phyloP scores from a whole-genome alignment of 495 filamentous ascomycete species.

The Penicillium mononematosum region DNA sequence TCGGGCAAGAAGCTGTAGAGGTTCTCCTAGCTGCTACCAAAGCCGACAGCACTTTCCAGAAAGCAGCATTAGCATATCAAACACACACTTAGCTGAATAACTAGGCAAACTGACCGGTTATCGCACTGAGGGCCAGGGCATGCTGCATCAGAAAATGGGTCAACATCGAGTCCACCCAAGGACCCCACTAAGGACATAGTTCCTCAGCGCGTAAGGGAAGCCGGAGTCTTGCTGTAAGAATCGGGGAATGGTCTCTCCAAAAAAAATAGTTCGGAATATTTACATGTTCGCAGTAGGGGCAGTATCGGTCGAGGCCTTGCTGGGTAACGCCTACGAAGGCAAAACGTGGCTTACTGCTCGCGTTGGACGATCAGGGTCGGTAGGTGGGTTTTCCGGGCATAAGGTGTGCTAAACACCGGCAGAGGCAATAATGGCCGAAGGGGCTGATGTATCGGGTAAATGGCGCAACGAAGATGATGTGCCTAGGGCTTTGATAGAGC shows the following conservation, averaged over 20 bases:
- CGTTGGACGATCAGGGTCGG: neutral
- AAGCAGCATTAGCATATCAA: neutral
- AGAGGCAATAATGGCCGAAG: neutral
- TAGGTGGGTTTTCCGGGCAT: neutral
- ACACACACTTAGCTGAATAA: neutral
- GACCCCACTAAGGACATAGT: slow-evolving; percentile 10
- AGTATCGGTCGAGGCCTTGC: too few relatives aligned
- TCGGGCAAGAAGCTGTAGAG: neutral
- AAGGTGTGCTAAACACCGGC: neutral
- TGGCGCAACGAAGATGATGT: neutral
- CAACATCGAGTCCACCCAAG: slow-evolving; percentile 3
- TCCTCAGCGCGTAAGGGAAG: slow-evolving; percentile 7
- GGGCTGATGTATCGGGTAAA: neutral
- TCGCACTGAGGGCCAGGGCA: neutral
- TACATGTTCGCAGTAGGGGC: neutral
- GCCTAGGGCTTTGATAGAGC: neutral
- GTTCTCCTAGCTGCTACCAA: neutral
- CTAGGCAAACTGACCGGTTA: neutral
- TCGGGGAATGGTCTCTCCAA: neutral
- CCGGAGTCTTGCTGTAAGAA: neutral
- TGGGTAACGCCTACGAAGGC: neutral
- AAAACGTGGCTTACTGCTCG: neutral
- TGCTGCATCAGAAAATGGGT: neutral
- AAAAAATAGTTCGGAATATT: neutral
- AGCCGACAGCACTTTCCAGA: neutral